Conservation (phyloP, 495 filamentous ascomycete species). For the Aspergillus olivimuriae region DNA sequence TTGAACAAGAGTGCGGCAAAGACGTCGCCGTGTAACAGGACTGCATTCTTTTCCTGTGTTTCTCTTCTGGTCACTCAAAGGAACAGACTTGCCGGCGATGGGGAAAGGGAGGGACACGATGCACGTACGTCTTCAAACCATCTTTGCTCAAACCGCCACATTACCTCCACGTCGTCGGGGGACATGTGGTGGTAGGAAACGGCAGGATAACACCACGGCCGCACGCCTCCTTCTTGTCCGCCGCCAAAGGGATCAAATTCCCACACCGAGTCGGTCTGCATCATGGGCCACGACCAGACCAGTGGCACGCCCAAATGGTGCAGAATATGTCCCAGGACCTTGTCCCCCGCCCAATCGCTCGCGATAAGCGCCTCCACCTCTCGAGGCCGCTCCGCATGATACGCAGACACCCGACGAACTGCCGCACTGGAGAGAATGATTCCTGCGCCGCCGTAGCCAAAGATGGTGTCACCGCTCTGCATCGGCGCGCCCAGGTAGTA, state of each 20-base stretch:
- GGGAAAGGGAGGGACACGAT: too few species aligned
- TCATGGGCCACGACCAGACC: conserved; percentile 35
- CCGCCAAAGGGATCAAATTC: conserved; percentile 39
- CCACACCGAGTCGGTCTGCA: conserved; percentile 24
- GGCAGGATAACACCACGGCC: conserved; percentile 45
- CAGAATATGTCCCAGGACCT: conserved; percentile 35
- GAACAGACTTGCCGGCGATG: too few species aligned
- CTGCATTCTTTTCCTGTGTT: conserved; percentile 15
- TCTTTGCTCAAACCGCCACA: conserved; percentile 39
- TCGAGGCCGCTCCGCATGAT: conserved; percentile 11
- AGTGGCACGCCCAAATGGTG: conserved; percentile 25
- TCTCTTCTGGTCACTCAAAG: background rate
- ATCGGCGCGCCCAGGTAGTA: conserved; percentile 49
- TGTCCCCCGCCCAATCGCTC: conserved; percentile 31
- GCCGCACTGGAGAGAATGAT: conserved; percentile 41
- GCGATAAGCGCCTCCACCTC: conserved; percentile 27
- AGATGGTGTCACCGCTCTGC: conserved; percentile 34
- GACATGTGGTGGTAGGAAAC: conserved; percentile 46
- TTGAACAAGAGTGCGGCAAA: conserved; percentile 25
- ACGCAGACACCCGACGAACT: conserved; percentile 14
- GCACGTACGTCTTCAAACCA: conserved; percentile 40
- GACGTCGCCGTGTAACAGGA: conserved; percentile 28
- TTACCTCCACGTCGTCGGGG: conserved; percentile 30
- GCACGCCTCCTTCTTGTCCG: conserved; percentile 27
- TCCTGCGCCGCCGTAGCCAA: conserved; percentile 59